Percentiles rank a stretch among this genome's conserved stretches.
phyloP scores from a whole-genome alignment of 345 rosid species.

The Hypericum perforatum region DNA sequence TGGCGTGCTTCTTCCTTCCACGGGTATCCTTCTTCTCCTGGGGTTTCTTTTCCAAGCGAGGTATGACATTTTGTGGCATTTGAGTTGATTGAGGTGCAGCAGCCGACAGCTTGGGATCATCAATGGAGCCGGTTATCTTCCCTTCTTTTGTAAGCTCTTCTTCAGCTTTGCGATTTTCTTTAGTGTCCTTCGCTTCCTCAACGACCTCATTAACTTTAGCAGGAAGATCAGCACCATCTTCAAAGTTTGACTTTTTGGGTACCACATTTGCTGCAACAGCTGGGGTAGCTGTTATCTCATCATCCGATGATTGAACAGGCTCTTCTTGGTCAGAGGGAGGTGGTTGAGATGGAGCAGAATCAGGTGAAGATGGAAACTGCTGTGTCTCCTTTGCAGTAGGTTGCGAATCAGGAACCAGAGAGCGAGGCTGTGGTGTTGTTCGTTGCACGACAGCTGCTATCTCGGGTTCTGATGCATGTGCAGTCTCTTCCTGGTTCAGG shows the following conservation, averaged over 20 bases:
- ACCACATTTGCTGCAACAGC: too few species aligned
- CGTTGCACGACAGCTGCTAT: conserved; percentile 6
- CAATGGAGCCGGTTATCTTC: conserved; percentile 8
- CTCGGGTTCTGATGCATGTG: conserved; percentile 5
- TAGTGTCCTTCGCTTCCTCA: conserved; percentile 9
- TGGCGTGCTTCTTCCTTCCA: conserved; percentile 18
- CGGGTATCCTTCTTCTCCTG: conserved; percentile 22
- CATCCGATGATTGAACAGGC: too few species aligned
- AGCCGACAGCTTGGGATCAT: conserved; percentile 19
- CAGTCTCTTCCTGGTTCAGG: conserved; percentile 7
- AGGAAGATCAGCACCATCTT: too few species aligned
- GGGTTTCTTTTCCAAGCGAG: conserved; percentile 14
- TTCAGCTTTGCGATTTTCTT: conserved; percentile 15
- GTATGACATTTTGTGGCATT: conserved; percentile 14
- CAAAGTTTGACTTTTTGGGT: too few species aligned
- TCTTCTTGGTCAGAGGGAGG: too few species aligned
- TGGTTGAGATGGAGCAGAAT: too few species aligned
- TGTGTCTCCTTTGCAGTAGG: too few species aligned
- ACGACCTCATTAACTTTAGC: too few species aligned
- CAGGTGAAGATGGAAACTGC: too few species aligned
- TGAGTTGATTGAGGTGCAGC: conserved; percentile 23
- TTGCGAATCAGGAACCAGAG: too few species aligned
- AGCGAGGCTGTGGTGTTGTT: neutral
- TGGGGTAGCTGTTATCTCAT: too few species aligned
- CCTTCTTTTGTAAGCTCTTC: conserved; percentile 15